Evolutionary conservation across 257 asterid species (phyloP).

Genomic region (Marsdenia floribunda): DNA sequence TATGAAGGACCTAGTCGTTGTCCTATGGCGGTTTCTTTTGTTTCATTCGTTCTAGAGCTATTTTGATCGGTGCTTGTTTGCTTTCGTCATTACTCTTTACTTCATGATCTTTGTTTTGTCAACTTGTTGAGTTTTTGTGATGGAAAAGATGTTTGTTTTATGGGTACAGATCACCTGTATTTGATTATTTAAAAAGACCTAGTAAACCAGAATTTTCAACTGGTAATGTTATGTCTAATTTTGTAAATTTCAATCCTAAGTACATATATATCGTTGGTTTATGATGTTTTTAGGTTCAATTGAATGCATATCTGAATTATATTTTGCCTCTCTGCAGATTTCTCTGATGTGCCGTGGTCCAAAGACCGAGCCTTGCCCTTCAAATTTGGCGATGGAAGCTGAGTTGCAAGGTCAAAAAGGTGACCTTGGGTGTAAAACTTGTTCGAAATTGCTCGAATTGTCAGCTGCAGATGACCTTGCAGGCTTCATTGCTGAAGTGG

Average conservation of each 20-base stretch:
- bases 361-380: constrained; percentile 27
- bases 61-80: neutral
- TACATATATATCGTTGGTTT: neutral
- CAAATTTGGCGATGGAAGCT: constrained; percentile 46
- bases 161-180: neutral
- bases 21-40: constrained; percentile 3
- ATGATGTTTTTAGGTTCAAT: neutral
- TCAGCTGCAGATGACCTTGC: constrained; percentile 67
- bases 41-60: constrained; percentile 11
- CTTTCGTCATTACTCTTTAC: neutral
- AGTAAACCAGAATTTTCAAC: neutral
- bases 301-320: constrained; percentile 17
- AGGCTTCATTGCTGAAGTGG: constrained; percentile 49
- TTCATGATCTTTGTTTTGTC: constrained; percentile 13
- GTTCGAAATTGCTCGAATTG: constrained; percentile 70
- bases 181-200: neutral
- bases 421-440: constrained; percentile 15
- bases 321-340: constrained; percentile 31
- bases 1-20: neutral
- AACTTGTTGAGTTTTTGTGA: neutral
- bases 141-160: constrained; percentile 3
- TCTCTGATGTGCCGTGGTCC: constrained; percentile 44
- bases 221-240: neutral
- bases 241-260: neutral
- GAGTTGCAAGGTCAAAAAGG: constrained; percentile 24